Conservation (phyloP, 441 rosid genomes). For the Erodium moschatum region DNA sequence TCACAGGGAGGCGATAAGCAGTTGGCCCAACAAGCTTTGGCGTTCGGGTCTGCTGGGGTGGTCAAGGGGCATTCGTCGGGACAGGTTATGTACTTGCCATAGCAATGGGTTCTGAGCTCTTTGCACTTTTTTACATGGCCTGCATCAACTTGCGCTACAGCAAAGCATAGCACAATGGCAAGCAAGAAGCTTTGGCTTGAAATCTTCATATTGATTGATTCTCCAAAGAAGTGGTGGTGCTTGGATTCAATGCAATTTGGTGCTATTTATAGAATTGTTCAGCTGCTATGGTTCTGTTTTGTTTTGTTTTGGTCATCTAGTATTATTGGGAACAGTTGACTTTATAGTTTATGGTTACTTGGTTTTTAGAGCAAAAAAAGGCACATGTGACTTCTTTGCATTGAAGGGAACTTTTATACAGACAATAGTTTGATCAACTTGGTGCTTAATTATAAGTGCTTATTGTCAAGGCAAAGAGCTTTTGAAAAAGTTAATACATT, state of each 20-base stretch:
- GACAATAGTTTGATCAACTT: background rate
- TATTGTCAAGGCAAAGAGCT: background rate
- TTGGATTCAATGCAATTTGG: background rate
- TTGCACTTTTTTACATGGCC: slow-evolving; percentile 21
- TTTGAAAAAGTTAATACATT: too few species aligned
- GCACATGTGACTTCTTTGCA: background rate
- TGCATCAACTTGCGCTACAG: background rate
- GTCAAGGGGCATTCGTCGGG: slow-evolving; percentile 45
- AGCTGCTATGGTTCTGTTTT: background rate
- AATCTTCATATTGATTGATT: background rate
- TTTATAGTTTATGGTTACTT: background rate
- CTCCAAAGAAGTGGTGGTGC: too few species aligned
- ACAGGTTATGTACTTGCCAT: slow-evolving; percentile 30
- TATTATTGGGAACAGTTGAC: background rate
- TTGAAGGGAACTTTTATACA: background rate
- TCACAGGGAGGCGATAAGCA: slow-evolving; percentile 49
- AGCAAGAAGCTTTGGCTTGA: background rate
- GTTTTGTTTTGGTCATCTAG: background rate
- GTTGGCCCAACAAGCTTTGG: slow-evolving; percentile 51
- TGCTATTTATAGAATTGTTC: background rate
- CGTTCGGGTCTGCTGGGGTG: slow-evolving; percentile 25
- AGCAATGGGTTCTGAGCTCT: slow-evolving; percentile 32
- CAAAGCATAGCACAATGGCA: slow-evolving; percentile 1
- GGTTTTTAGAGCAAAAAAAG: background rate
- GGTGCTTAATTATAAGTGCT: background rate